Evolutionary conservation across 1,284 basidiomycete species (phyloP), one percentile per base, ranked within the genome.

Genomic region (Ustilago tritici): DNA sequence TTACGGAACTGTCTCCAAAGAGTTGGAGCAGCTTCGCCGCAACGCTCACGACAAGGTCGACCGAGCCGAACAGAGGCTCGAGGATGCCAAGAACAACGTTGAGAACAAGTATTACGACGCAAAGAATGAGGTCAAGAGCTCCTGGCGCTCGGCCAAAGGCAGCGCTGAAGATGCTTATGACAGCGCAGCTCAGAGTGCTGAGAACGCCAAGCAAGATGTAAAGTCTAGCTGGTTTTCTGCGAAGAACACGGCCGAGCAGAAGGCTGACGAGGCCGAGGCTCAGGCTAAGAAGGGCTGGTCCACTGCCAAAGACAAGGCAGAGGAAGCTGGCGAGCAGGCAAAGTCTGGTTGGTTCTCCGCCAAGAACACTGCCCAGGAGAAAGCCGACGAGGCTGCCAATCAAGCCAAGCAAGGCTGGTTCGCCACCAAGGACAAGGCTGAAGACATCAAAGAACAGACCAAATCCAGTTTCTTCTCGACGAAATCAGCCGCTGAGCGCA

Each of bases 1-100:
- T 14, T 74, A 78, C 63, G 76, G 76, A 19, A 74, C 76, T 17
- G 76, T 73, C 46, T 65, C 66, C 43, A 64, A 59, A 47, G 76
- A 78, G 28, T 19, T 73, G 34, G 67, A 78, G 15, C 57, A 67
- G 15, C 61, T 74, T 4, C 65, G 65, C 34, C 52, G 54, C 69
- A 68, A 68, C 61, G 64, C 68, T 14, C 31, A 61, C 61, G 60
- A 65, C 56, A 76, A 76, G 49, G 58, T 70, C 52, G 64, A 64
- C 23, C 40, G 56, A 14, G 73, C 68, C 53, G 64, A 67, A 28
- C 60, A 76, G 47, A 58, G 23, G 38, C 65, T 70, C 34, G 57
- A 66, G 9, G 38, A 71, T 34, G 69, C 69, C 52, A 70, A 76
- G 65, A 52, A 65, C 58, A 19, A 41, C 9, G 58, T 75, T 57